Conservation (phyloP, 2,329 filamentous ascomycete genomes). For the Penicillium sp. region DNA sequence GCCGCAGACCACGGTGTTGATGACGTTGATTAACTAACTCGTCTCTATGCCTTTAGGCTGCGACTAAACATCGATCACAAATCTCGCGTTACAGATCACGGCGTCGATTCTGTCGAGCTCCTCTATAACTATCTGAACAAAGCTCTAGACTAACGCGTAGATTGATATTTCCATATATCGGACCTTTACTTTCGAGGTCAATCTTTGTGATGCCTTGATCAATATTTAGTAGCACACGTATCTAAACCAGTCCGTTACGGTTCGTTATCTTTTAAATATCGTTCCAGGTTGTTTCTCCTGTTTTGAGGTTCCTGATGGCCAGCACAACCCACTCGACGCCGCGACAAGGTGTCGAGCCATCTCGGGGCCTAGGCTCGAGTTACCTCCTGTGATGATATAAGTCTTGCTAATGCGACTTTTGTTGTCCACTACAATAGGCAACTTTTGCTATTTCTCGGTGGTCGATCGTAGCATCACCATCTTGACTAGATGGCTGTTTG, state of each 20-base stretch:
- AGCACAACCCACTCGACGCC: neutral
- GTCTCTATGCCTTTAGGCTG: neutral
- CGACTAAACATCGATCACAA: neutral
- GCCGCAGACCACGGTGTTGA: neutral
- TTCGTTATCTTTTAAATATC: neutral
- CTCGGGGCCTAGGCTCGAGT: neutral
- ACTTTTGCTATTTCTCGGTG: too few species aligned
- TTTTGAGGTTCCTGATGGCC: neutral
- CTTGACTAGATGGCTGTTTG: too few species aligned
- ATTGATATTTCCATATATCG: neutral
- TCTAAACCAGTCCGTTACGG: too few species aligned
- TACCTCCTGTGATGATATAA: neutral
- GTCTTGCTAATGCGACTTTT: neutral
- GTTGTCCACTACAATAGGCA: too few species aligned
- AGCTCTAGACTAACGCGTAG: neutral
- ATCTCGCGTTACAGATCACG: neutral
- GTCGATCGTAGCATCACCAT: too few species aligned
- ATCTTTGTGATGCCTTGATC: too few species aligned
- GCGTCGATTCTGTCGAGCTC: neutral
- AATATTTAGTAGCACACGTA: too few species aligned
- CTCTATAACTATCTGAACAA: neutral
- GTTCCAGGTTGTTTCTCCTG: neutral
- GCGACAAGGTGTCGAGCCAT: neutral
- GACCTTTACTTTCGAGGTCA: neutral
- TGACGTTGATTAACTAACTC: neutral